These are phyloP conservation scores for Thelonectria blattea DNA, from an alignment of 2,329 filamentous ascomycete species.

Conservation along the genomic window DNA sequence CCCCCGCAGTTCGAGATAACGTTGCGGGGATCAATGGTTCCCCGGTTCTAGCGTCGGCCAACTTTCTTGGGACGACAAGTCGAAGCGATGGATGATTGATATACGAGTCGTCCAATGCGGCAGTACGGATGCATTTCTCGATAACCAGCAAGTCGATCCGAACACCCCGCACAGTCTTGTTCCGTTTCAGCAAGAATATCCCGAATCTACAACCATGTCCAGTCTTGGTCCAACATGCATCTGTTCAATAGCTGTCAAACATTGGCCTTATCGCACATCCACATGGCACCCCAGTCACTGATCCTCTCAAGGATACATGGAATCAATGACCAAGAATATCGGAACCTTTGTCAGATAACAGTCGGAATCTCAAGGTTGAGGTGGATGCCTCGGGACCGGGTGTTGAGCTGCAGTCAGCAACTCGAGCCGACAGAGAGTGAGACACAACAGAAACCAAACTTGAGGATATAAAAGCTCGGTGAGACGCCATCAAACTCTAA, in stretches of 20 bases:
- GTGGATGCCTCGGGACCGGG: background rate
- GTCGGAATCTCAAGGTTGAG: background rate
- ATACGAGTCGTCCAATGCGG: background rate
- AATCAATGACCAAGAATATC: background rate
- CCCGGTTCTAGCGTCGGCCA: slow-evolving; percentile 1
- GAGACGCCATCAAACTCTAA: background rate
- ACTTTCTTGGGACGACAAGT: background rate
- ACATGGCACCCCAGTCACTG: too few species aligned
- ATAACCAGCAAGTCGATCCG: background rate
- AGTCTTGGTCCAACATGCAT: background rate
- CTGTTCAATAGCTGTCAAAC: background rate
- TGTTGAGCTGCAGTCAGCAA: too few species aligned
- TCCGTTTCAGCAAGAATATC: slow-evolving; percentile 1
- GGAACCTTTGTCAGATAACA: background rate
- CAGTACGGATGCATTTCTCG: background rate
- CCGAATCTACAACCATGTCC: slow-evolving; percentile 11
- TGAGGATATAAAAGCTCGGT: background rate
- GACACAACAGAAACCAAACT: background rate
- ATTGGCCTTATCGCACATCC: background rate
- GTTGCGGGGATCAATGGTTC: background rate
- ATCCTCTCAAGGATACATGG: background rate
- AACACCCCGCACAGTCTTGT: background rate
- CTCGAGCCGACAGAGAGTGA: too few species aligned
- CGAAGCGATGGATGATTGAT: background rate
- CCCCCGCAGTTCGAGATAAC: slow-evolving; percentile 6